Base-by-base conservation (phyloP, 331 rosid genomes). In the Rhamnella rubrinervis region DNA sequence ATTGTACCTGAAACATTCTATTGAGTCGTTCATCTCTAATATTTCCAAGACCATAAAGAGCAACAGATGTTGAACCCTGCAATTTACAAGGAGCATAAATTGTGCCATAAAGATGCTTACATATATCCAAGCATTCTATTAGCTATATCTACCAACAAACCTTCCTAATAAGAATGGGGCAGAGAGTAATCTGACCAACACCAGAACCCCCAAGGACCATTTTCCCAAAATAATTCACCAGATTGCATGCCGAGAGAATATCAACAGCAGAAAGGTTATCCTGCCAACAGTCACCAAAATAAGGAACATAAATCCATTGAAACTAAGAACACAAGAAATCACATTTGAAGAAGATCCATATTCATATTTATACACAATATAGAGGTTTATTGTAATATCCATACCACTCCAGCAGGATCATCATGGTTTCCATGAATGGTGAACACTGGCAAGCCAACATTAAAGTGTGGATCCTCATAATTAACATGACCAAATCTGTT, bases 361-460 rank as follows among this genome's bases (percentile, higher is more conserved):
- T 47, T 31, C 4, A 31, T 10, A 47, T 47, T 47, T 10, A 47
- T 3, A 18, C 8, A 49, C 55, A 49, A 31, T 31, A 31, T 31
- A 31, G 35, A 31, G 35, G 35, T 73, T 61, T 37, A 68, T 50
- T 60, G 66, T 46, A 76, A 61, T 46, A 77, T 53, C 39, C 88
- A 83, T 93, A 93, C 98, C 96, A 93, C 97, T 82, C 98, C 98
- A 41, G 97, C 98, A 16, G 98, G 98, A 82, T 93, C 98, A 6
- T 93, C 98, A 35, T 93, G 98, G 74, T 93, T 93, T 75, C 98
- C 98, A 76, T 93, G 98, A 81, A 93, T 93, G 53, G 92, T 91
- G 85, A 93, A 93, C 3, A 93, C 97, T 40, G 98, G 98, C 83
- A 93, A 82, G 59, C 98, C 98, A 71, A 93, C 93, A 71, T 93